Base-by-base conservation (phyloP, 2,329 filamentous ascomycete genomes). In the Escovopsis sp. region DNA sequence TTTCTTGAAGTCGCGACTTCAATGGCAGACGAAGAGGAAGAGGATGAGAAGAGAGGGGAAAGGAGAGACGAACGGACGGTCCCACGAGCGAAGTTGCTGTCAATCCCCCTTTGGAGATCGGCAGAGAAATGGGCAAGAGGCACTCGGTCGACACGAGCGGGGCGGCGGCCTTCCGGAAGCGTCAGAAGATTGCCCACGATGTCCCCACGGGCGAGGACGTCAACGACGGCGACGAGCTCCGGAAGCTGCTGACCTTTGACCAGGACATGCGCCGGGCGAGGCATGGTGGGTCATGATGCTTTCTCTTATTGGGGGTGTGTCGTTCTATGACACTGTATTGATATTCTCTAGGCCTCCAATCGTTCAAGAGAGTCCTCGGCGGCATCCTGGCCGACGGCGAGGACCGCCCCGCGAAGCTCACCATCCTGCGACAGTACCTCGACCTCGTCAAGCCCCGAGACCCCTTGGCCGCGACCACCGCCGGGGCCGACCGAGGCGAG, bases 351-450 rank as follows among this genome's bases (percentile, higher is more conserved):
- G 76, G 73, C 15, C 66, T 84, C 10, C 71, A 76, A 46, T 75
- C 75, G 0, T 72, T 84, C 60, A 84, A 84, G 51, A 56, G 63
- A 7, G 73, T 87, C 31, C 72, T 87, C 41, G 80, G 87, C 48
- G 61, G 69, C 27, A 69, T 84, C 43, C 56, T 68, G 38, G 60
- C 64, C 41, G 58, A 68, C 43, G 57, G 65, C 38, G 55, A 52
- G 41, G 56, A 62, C 56, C 48, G 48, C 33, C 42, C 36, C 37
- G 37, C 45, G 34, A 72, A 65, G 44, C 57, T 61, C 52, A 58
- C 59, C 51, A 77, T 88, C 35, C 60, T 88, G 23, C 66, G 66
- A 43, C 73, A 82, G 44, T 90, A 79, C 51, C 70, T 90, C 33
- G 64, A 74, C 31, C 57, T 62, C 7, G 59, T 67, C 36, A 66